Conservation (phyloP, 2,329 filamentous ascomycete species). For the Fusarium sp. region DNA sequence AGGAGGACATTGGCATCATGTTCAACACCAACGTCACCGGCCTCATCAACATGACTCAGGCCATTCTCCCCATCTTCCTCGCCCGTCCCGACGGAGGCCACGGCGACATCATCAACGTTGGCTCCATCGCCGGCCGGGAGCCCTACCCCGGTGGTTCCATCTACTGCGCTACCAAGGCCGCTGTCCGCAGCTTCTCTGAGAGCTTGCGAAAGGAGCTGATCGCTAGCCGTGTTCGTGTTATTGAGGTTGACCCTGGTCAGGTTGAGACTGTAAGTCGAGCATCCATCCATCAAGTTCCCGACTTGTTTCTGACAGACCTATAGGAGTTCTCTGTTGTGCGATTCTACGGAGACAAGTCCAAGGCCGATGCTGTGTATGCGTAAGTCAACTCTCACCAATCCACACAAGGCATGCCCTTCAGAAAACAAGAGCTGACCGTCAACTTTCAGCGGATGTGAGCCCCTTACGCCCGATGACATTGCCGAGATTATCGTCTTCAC, state of each 20-base stretch:
- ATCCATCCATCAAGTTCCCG: not conserved
- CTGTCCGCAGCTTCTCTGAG: slow-evolving; percentile 84
- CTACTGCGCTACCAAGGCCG: slow-evolving; percentile 93
- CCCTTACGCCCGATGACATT: slow-evolving; percentile 87
- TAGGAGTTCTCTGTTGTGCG: slow-evolving; percentile 87
- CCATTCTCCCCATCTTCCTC: slow-evolving; percentile 82
- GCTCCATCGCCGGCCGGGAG: slow-evolving; percentile 86
- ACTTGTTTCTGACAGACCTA: slow-evolving; percentile 8
- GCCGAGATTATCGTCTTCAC: slow-evolving; percentile 90
- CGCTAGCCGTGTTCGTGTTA: slow-evolving; percentile 78
- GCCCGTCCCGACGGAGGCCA: slow-evolving; percentile 74
- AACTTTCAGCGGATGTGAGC: slow-evolving; percentile 72
- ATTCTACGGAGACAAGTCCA: slow-evolving; percentile 84
- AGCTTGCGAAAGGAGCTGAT: slow-evolving; percentile 83
- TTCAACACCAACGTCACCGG: slow-evolving; percentile 93
- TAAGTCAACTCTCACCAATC: slow-evolving; percentile 85
- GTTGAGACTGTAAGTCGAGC: slow-evolving; percentile 76
- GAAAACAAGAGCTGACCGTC: slow-evolving; percentile 2
- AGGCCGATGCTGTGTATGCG: slow-evolving; percentile 90
- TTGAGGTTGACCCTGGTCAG: slow-evolving; percentile 89
- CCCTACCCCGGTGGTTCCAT: slow-evolving; percentile 85
- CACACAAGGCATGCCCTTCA: slow-evolving; percentile 31
- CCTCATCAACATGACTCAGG: slow-evolving; percentile 96
- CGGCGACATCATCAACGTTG: slow-evolving; percentile 95
- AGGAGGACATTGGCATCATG: slow-evolving; percentile 86